These are phyloP conservation scores for Kwoniella sp. DNA, from an alignment of 768 basidiomycete genomes.

Conservation along the genomic window DNA sequence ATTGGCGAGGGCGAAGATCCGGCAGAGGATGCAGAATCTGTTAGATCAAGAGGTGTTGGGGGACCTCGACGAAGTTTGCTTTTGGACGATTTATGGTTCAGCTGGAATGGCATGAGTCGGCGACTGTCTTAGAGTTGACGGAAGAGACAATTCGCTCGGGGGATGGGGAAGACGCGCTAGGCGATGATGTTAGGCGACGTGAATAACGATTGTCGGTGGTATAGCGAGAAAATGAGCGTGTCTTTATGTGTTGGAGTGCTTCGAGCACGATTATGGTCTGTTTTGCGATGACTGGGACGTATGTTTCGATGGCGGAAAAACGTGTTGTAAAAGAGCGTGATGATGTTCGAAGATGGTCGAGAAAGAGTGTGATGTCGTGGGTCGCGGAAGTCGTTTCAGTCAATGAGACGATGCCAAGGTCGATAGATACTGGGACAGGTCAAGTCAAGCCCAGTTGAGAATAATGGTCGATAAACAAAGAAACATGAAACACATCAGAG, in stretches of 20 bases:
- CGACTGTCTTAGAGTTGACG: background rate
- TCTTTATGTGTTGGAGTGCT: slow-evolving; percentile 2
- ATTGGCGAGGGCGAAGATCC: background rate
- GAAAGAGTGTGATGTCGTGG: background rate
- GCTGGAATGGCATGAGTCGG: slow-evolving; percentile 9
- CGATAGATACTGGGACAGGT: background rate
- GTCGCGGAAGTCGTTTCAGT: slow-evolving; percentile 10
- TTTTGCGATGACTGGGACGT: background rate
- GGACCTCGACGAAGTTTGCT: slow-evolving; percentile 13
- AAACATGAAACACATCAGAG: slow-evolving; percentile 1
- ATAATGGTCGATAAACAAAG: background rate
- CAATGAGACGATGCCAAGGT: slow-evolving; percentile 11
- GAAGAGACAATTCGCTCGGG: background rate
- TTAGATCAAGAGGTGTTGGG: background rate
- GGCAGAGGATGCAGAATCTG: background rate
- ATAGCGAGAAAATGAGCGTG: background rate
- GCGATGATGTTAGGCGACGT: slow-evolving; percentile 3
- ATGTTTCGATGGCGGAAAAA: background rate
- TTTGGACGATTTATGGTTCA: slow-evolving; percentile 23
- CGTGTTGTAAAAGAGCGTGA: background rate
- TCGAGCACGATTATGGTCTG: slow-evolving; percentile 9
- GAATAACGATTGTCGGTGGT: slow-evolving; percentile 1
- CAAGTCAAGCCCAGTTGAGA: slow-evolving; percentile 20
- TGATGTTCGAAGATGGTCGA: background rate
- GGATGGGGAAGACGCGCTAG: slow-evolving; percentile 6